Evolutionary conservation across 345 rosid species (phyloP).

Genomic region (Sonneratia caseolaris): DNA sequence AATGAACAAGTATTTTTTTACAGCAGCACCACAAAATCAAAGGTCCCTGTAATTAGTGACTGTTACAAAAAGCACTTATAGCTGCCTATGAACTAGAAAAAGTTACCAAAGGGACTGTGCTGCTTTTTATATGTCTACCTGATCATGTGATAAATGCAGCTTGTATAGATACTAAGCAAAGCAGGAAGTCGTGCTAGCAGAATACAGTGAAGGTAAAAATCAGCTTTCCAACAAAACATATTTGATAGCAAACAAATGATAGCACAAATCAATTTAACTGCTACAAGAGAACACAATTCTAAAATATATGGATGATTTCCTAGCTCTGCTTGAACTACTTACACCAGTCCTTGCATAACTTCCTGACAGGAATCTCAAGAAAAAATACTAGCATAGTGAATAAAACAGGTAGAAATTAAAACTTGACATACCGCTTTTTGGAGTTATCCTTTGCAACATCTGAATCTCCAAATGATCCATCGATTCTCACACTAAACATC

Average conservation of each 20-base stretch:
- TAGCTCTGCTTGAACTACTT: not conserved
- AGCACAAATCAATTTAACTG: too few relatives aligned
- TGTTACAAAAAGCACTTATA: not conserved
- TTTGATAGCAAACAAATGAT: too few relatives aligned
- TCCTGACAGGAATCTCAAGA: not conserved
- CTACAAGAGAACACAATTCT: not conserved
- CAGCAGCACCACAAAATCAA: not conserved
- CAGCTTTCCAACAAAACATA: too few relatives aligned
- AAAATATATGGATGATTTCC: not conserved
- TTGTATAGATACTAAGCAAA: not conserved
- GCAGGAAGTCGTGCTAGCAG: not conserved
- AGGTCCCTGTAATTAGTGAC: not conserved
- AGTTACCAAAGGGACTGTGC: not conserved
- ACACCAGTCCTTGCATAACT: not conserved
- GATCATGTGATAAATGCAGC: not conserved
- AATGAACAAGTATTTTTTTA: not conserved
- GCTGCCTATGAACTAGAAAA: not conserved
- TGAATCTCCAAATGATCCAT: slow-evolving; percentile 31
- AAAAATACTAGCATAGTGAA: not conserved
- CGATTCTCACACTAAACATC: slow-evolving; percentile 45
- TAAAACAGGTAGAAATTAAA: slow-evolving; percentile 2
- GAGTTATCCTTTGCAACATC: slow-evolving; percentile 25
- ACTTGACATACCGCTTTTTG: slow-evolving; percentile 22
- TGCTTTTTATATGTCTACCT: not conserved
- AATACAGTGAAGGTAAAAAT: not conserved